Evolutionary conservation across 192 early-diverging fungal genomes (phyloP).

Genomic region (Podila epigama): DNA sequence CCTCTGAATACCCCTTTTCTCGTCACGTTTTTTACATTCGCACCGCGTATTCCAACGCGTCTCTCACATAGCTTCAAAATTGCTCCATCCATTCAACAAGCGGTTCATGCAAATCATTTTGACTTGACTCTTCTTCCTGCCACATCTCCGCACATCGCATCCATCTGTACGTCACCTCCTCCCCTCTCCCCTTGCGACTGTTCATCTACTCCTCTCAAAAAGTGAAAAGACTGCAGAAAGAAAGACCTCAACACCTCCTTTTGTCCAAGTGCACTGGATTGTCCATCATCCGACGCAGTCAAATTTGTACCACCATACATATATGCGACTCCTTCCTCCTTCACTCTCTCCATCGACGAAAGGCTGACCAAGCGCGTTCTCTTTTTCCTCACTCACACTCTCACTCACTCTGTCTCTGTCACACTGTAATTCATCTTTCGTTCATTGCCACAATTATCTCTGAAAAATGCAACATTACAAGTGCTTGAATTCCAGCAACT

Average conservation of each 20-base stretch:
- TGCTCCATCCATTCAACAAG: not conserved
- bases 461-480: too few species aligned
- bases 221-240: not conserved
- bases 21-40: not conserved
- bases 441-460: too few species aligned
- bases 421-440: not conserved
- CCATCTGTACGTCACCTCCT: not conserved
- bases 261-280: not conserved
- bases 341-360: too few species aligned
- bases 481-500: too few species aligned
- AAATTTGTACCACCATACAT: conserved; percentile 5
- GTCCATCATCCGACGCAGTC: conserved; percentile 10
- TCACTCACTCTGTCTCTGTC: too few species aligned
- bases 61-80: not conserved
- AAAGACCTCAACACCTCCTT: not conserved
- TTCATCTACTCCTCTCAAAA: not conserved
- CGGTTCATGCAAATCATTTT: too few species aligned
- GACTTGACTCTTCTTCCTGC: not conserved
- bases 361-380: not conserved
- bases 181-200: not conserved
- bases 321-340: not conserved
- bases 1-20: conserved; percentile 5
- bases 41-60: too few species aligned
- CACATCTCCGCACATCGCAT: not conserved
- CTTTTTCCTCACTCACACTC: too few species aligned